Evolutionary conservation across 495 filamentous ascomycete species (phyloP), one percentile per base, ranked within the genome.

Genomic region (Emericellopsis terricola): DNA sequence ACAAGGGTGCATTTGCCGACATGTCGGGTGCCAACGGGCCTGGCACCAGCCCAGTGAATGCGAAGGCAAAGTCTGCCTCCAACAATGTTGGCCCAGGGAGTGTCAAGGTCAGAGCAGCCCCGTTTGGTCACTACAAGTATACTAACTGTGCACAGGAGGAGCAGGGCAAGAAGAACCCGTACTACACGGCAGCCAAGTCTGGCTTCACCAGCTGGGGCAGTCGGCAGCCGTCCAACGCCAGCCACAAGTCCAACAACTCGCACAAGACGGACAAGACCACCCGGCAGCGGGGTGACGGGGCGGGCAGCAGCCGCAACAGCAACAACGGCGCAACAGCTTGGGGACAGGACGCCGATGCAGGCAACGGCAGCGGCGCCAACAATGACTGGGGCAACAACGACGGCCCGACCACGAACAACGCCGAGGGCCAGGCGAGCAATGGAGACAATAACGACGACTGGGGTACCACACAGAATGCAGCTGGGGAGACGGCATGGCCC

Each of bases 131-230:
- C 23, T 4, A 31, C 16, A 15, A 10, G 15, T 31, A 15, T 8
- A 28, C 14, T 26, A 15, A 33, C 24, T 16, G 26, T 15, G 31
- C 14, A 38, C 28, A 26, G 23, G 6, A 26, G 23, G 23, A 6
- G 23, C 2, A 2, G 7, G 14, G 21, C n/a, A 38, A 30, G 19
- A 20, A 23, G 2, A 32, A 21, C 3, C 36, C n/a, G 16, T 31
- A 32, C 14, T 32, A 23, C 4, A 38, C 26, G 16, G 15, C 15
- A 4, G 19, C 20, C 10, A 21, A 32, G 29, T 18, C 29, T 9
- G 14, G 17, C 1, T 38, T 32, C 36, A 38, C 19, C 8, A 29
- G 38, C 33, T 33, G 20, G 35, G 34, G 34, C n/a, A 37, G 24
- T 26, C 11, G 23, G 23, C 23, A 26, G 23, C 23, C 6, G 11